Evolutionary conservation across 306 rosid genomes (phyloP), one percentile per base, ranked within the genome.

Genomic region (Medicago ruthenica): DNA sequence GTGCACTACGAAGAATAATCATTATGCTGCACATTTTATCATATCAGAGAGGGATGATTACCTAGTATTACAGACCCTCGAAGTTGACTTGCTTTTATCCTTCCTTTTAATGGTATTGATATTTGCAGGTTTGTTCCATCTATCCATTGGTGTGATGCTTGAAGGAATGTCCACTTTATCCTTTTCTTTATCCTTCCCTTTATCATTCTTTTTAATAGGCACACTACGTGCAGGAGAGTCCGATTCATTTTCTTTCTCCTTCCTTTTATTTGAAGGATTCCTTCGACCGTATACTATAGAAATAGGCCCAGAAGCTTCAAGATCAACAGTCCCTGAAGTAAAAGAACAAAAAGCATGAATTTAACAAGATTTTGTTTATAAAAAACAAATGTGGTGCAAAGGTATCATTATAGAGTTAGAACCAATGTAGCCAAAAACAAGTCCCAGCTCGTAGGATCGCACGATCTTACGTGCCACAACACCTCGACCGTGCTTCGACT

Each of bases 211-310:
- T 60, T 34, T 60, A 31, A 61, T 0, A 2, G 67, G 42, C 3
- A 12, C 20, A 7, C 41, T 61, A 27, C 13, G 4, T 14, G 21
- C 5, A 14, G 67, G 41, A 31, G 31, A 1, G 3, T 10, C 37
- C 37, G 12, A 37, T 67, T 21, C 72, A 10, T 67, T 42, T 54
- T 47, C 39, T 67, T 20, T 42, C 20, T 10, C 18, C 53, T 44
- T 67, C 67, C 80, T 78, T 85, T 81, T 81, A 15, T 58, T 63
- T 8, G 87, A 41, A 78, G 53, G 50, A 20, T 22, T 16, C 66
- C 87, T 84, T 21, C 81, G 75, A 62, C 83, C 59, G 53, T 75
- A 82, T 21, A 77, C 82, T 13, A 85, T 72, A 13, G 96, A 79
- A 66, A 67, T 64, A 68, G 88, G 81, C 82, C 75, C 88, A 21